phyloP scores from a whole-genome alignment of 768 basidiomycete species.

The Mrakia frigida region DNA sequence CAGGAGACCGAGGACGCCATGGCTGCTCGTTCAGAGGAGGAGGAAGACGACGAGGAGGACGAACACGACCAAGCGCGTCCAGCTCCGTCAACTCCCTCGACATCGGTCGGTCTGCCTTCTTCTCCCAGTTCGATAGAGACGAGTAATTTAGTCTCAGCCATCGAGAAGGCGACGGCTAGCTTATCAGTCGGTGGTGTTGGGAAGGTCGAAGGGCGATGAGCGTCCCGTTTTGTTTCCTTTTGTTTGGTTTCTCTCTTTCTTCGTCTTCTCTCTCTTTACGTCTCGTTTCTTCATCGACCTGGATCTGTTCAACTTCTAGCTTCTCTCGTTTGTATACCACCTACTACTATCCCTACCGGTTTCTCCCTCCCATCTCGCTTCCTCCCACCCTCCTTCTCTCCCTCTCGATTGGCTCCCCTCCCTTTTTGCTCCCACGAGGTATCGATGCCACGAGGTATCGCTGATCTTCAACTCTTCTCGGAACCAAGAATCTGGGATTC shows the following conservation, averaged over 20 bases:
- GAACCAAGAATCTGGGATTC: too few relatives aligned
- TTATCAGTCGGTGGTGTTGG: neutral
- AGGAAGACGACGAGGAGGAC: neutral
- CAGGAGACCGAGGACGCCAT: neutral
- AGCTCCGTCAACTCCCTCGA: neutral
- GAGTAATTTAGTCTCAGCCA: neutral
- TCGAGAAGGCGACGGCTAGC: neutral
- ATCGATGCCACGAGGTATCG: too few relatives aligned
- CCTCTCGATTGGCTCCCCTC: too few relatives aligned
- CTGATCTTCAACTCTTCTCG: too few relatives aligned
- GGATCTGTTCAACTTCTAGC: too few relatives aligned
- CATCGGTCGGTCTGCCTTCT: neutral
- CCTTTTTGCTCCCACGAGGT: too few relatives aligned
- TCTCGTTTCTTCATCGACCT: neutral
- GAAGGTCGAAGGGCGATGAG: neutral
- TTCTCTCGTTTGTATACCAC: too few relatives aligned
- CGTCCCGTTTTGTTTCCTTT: neutral
- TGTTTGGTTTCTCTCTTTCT: too few relatives aligned
- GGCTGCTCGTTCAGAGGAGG: neutral
- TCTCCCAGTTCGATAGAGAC: neutral
- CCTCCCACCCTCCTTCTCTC: too few relatives aligned
- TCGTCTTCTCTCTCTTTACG: neutral
- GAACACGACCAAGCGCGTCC: neutral
- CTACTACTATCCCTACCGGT: too few relatives aligned
- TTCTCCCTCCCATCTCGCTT: too few relatives aligned